Percentiles rank a stretch among this genome's conserved stretches.
Conservation (phyloP, 2,329 filamentous ascomycete species). For the Scolecobasidium constrictum region DNA sequence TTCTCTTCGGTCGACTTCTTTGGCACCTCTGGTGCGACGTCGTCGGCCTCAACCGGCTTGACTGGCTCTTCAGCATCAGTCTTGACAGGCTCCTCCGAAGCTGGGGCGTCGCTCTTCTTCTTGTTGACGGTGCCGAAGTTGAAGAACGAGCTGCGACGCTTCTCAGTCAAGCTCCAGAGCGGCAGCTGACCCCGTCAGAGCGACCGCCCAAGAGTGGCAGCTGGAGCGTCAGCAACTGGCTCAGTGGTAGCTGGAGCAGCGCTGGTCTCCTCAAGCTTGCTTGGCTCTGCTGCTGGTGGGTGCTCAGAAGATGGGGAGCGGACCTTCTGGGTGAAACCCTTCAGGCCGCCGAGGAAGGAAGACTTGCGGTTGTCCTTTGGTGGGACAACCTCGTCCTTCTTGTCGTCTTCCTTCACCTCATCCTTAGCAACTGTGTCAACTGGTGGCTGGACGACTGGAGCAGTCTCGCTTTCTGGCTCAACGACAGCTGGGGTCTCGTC, state of each 20-base stretch:
- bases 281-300: slow-evolving; percentile 22
- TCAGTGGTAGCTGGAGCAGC: slow-evolving; percentile 24
- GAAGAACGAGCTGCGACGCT: slow-evolving; percentile 13
- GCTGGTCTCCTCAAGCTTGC: slow-evolving; percentile 26
- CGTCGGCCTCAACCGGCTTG: slow-evolving; percentile 12
- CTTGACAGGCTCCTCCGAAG: slow-evolving; percentile 18
- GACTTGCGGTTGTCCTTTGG: slow-evolving; percentile 9
- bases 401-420: background rate
- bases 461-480: slow-evolving; percentile 9
- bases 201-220: slow-evolving; percentile 2
- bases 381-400: slow-evolving; percentile 2
- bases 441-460: background rate
- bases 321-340: slow-evolving; percentile 9
- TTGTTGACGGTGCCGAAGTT: slow-evolving; percentile 4
- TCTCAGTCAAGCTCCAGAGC: slow-evolving; percentile 8
- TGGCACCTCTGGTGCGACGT: slow-evolving; percentile 13
- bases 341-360: slow-evolving; percentile 1
- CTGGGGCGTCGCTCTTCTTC: slow-evolving; percentile 8
- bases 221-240: slow-evolving; percentile 14
- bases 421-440: background rate
- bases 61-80: slow-evolving; percentile 14
- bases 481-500: slow-evolving; percentile 3
- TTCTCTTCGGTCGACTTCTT: slow-evolving; percentile 13
- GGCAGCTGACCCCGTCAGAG: background rate
- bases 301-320: slow-evolving; percentile 10